phyloP scores from a whole-genome alignment of 768 basidiomycete genomes.

The Phanerochaete sordida region DNA sequence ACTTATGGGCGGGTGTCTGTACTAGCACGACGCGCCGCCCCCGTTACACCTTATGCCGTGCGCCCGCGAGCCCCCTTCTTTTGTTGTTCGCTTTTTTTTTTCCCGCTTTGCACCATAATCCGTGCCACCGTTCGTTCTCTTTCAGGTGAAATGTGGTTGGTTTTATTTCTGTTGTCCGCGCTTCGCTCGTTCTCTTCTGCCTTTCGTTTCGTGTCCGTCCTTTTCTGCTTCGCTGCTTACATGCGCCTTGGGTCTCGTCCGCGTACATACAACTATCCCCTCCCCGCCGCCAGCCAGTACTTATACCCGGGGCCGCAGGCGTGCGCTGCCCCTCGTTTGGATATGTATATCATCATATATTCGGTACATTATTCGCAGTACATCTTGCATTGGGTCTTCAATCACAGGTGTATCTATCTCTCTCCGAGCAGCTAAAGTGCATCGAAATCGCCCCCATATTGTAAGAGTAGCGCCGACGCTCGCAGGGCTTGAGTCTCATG shows the following conservation, averaged over 20 bases:
- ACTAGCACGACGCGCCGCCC: background rate
- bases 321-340: background rate
- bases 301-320: background rate
- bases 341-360: constrained; percentile 11
- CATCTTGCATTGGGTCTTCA: constrained; percentile 6
- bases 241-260: background rate
- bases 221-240: background rate
- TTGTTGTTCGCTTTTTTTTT: background rate
- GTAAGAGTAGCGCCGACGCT: too few species aligned
- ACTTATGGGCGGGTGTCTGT: constrained; percentile 1
- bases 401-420: constrained; percentile 6
- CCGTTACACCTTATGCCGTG: background rate
- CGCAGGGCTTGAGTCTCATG: too few species aligned
- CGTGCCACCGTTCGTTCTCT: background rate
- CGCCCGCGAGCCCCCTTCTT: background rate
- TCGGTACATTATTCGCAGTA: constrained; percentile 8
- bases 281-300: background rate
- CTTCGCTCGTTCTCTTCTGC: background rate
- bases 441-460: too few species aligned
- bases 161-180: background rate
- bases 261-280: constrained; percentile 1
- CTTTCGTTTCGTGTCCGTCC: background rate
- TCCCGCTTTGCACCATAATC: background rate
- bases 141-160: background rate
- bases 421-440: background rate